Evolutionary conservation across 768 basidiomycete genomes (phyloP), one percentile per base, ranked within the genome.

Genomic region (Lactifluus pinguis): DNA sequence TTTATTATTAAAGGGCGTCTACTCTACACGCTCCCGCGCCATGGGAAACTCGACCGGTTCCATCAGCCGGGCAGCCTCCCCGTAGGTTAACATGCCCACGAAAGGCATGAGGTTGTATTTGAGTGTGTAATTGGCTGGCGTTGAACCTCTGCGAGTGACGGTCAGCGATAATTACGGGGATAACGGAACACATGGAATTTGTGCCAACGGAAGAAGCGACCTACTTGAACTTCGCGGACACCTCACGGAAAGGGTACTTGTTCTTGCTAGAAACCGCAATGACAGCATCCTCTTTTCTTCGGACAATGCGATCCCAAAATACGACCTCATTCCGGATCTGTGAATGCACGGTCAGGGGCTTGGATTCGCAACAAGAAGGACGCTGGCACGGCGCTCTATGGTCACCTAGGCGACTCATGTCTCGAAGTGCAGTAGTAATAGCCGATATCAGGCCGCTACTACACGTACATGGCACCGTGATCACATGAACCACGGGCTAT

Each of bases 61-160:
- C 19, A 61, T 62, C 41, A 76, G 79, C 50, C 77, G 76, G 50
- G 77, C 77, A 14, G 84, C 90, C 70, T 90, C 87, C 29, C 91
- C 92, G 53, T 86, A 87, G 3, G 81, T 85, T 51, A 94, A 78
- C 48, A 84, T 66, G 19, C 93, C 93, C 19, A 95, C 89, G 68
- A 87, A 85, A 7, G 93, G 93, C 91, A 95, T 94, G 36, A 92
- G 69, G 68, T 94, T 92, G 74, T 94, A 95, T 68, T 87, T 89
- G 30, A 95, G 78, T 1, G 80, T 76, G 70, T 89, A 94, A 61
- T 82, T 75, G 6, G 86, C 84, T 15, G 86, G 77, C 14, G 80
- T 74, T 34, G 81, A 79, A 68, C 84, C 79, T 69, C 91, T 92
- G 67, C n/a, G 50, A 25, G 52, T 44, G 53, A 50, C 59, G 44